Evolutionary conservation across 2,329 filamentous ascomycete genomes (phyloP).

Genomic region (Penicillium sp.): DNA sequence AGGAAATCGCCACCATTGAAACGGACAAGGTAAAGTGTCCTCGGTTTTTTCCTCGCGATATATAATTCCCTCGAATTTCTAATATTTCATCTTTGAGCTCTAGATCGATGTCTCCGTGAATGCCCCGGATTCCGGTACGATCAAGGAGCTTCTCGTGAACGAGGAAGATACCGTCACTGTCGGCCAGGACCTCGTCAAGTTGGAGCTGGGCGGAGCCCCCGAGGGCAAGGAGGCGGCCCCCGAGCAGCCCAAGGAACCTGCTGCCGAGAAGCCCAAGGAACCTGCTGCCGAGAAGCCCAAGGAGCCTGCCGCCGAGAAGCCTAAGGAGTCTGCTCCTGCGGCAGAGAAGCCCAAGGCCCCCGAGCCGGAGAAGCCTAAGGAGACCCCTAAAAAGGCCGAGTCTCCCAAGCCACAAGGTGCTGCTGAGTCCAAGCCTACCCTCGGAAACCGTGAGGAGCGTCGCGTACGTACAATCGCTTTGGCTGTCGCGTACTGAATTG

Average conservation of each 20-base stretch:
- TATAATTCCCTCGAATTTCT: conserved; percentile 8
- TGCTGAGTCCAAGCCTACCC: conserved; percentile 29
- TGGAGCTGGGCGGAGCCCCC: conserved; percentile 70
- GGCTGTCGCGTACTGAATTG: neutral
- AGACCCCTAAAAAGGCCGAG: conserved; percentile 15
- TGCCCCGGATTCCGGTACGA: conserved; percentile 80
- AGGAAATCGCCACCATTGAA: conserved; percentile 98
- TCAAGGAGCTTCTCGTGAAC: conserved; percentile 85
- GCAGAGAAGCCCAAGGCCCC: conserved; percentile 25
- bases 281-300: conserved; percentile 36
- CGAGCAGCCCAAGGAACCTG: conserved; percentile 53
- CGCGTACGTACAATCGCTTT: conserved; percentile 57
- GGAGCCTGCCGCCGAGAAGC: conserved; percentile 33
- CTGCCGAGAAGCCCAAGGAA: conserved; percentile 29
- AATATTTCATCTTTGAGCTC: conserved; percentile 3
- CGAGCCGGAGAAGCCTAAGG: conserved; percentile 33
- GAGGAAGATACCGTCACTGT: conserved; percentile 96
- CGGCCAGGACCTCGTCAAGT: conserved; percentile 80
- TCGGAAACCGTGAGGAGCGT: conserved; percentile 79
- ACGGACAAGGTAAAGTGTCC: conserved; percentile 76
- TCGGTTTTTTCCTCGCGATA: neutral
- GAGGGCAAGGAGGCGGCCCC: conserved; percentile 53
- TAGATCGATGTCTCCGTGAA: conserved; percentile 97
- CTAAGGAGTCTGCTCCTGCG: neutral
- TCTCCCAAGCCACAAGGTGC: conserved; percentile 19